These are phyloP conservation scores for Rusavskia elegans DNA, from an alignment of 495 filamentous ascomycete genomes.

Conservation along the genomic window DNA sequence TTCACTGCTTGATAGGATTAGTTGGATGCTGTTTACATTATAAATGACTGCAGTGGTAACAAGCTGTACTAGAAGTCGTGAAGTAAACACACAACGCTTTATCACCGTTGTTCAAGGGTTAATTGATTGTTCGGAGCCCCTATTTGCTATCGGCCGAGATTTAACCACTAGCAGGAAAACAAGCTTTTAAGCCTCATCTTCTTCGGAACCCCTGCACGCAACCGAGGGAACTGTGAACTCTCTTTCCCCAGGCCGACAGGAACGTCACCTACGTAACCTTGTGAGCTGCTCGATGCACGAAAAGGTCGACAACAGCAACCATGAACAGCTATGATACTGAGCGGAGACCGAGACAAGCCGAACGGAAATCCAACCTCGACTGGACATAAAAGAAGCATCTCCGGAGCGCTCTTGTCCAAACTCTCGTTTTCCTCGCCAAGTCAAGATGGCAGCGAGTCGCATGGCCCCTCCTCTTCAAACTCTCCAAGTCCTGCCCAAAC, in stretches of 20 bases:
- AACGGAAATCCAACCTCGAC: conserved; percentile 4
- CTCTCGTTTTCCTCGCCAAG: conserved; percentile 1
- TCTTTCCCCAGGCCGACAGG: too few species aligned
- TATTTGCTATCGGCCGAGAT: not conserved
- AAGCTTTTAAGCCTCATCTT: too few species aligned
- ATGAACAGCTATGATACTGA: not conserved
- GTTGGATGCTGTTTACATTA: not conserved
- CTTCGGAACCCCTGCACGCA: too few species aligned
- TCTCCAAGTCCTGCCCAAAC: conserved; percentile 23
- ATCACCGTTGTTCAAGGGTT: not conserved
- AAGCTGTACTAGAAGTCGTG: not conserved
- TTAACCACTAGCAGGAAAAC: not conserved
- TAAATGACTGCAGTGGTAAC: not conserved
- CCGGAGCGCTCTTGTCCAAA: conserved; percentile 41
- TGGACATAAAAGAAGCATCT: conserved; percentile 47
- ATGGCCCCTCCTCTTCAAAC: conserved; percentile 40
- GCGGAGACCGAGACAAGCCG: not conserved
- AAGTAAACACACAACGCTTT: too few species aligned
- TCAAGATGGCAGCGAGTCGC: conserved; percentile 18
- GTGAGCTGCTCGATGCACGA: too few species aligned
- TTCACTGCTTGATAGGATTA: too few species aligned
- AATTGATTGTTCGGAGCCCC: not conserved
- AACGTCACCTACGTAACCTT: too few species aligned
- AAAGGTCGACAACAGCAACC: not conserved
- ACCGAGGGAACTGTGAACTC: too few species aligned